Conservation (phyloP, 108 stramenopile genomes). For the Nitzschia putrida region DNA sequence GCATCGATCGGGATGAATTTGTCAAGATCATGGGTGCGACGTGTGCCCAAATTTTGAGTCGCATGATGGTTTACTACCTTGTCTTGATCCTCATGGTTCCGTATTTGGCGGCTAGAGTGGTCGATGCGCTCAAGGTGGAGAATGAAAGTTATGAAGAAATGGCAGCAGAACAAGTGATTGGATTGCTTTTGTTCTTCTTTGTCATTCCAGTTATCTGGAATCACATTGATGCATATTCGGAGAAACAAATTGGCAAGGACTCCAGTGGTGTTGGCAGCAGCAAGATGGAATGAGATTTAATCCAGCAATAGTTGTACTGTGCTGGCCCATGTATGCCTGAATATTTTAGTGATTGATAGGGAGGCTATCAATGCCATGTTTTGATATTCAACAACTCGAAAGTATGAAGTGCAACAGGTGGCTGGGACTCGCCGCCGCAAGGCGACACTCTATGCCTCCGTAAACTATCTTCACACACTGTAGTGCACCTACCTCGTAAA, state of each 20-base stretch:
- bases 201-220: constrained; percentile 41
- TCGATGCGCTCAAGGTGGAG: constrained; percentile 17
- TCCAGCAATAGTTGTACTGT: no score
- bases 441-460: no score
- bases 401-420: no score
- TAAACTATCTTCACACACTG: no score
- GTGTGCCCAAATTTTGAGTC: constrained; percentile 39
- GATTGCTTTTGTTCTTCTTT: constrained; percentile 30
- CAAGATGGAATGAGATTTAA: background rate
- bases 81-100: constrained; percentile 51
- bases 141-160: constrained; percentile 23
- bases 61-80: constrained; percentile 46
- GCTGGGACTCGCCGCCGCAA: no score
- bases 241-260: constrained; percentile 9
- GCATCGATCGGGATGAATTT: constrained; percentile 53
- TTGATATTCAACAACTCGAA: no score
- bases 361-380: no score
- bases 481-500: no score
- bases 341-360: no score
- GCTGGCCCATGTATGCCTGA: no score
- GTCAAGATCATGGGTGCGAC: constrained; percentile 36
- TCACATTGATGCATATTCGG: constrained; percentile 39
- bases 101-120: constrained; percentile 22
- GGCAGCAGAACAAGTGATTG: constrained; percentile 23
- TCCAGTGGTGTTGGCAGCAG: background rate